Evolutionary conservation across 2,329 filamentous ascomycete genomes (phyloP), one percentile per base, ranked within the genome.

Genomic region (Trichoderma sp.): DNA sequence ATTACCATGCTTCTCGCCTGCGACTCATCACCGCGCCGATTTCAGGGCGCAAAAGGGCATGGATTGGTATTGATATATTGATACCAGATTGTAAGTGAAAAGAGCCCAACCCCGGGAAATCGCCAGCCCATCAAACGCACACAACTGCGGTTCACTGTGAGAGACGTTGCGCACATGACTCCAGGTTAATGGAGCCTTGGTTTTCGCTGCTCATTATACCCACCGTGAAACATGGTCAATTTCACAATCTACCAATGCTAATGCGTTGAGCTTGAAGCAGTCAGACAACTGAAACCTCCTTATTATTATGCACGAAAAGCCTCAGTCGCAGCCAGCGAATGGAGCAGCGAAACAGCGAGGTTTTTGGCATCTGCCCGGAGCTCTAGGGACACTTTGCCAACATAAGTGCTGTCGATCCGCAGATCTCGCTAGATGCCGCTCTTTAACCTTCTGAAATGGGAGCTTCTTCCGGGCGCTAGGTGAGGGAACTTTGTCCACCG

Each of bases 391-490:
- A 5, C 18, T 64, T 56, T 64, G 56, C 24, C 16, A 43, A 46
- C 21, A 26, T 18, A 37, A 39, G 43, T 26, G 16, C 30, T 32
- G 66, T 46, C 66, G 54, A 69, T 69, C 67, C 59, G 67, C 60
- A 65, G 67, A 69, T 69, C 67, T 58, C 16, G 16, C 39, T 37
- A 56, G 52, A 66, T 39, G 59, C 28, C 37, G 26, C 37, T n/a
- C 28, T 37, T 55, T 39, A 64, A 64, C 68, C 68, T 69, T 66
- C 68, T 66, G 28, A 51, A 66, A 61, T 63, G 68, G 68, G 68
- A 66, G 68, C 51, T 52, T 51, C 55, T 66, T 69, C 68, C 68
- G 61, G 46, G 59, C 56, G 58, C 68, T 69, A 69, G 39, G 37
- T 30, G 16, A 65, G 34, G 46, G 63, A 56, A 49, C 58, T 61